These are phyloP conservation scores for Metarhizium robertsii DNA, from an alignment of 2,329 filamentous ascomycete genomes.

Conservation along the genomic window DNA sequence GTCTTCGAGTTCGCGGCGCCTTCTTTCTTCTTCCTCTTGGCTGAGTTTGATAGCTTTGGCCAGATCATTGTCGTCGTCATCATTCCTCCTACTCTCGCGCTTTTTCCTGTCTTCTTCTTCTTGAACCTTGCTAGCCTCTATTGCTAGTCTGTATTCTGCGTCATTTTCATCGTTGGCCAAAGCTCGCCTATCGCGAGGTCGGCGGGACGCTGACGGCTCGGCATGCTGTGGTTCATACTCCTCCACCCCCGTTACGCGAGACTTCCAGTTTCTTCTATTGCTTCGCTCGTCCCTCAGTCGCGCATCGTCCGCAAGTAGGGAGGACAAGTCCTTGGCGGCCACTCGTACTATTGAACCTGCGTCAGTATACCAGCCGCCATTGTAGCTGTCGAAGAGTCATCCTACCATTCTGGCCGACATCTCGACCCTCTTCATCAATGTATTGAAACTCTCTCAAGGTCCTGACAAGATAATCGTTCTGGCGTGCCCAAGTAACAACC, in stretches of 20 bases:
- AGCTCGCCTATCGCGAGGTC: conserved; percentile 36
- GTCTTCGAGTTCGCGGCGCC: conserved; percentile 78
- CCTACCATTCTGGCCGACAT: conserved; percentile 94
- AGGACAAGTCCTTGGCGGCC: conserved; percentile 90
- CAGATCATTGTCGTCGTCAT: conserved; percentile 69
- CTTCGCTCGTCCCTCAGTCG: conserved; percentile 80
- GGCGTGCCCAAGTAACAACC: conserved; percentile 94
- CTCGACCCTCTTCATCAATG: conserved; percentile 86
- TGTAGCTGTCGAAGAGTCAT: conserved; percentile 5
- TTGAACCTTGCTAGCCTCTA: conserved; percentile 91
- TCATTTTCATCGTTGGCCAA: conserved; percentile 68
- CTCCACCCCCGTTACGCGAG: conserved; percentile 85
- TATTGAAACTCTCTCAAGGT: conserved; percentile 96
- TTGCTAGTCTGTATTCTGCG: conserved; percentile 77
- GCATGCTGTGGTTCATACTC: conserved; percentile 52
- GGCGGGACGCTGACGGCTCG: conserved; percentile 31
- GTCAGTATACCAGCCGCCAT: conserved; percentile 8
- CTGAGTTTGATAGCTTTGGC: conserved; percentile 93
- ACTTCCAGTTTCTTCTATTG: conserved; percentile 94
- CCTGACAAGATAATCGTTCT: conserved; percentile 98
- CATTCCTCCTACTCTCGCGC: conserved; percentile 52
- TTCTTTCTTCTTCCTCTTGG: conserved; percentile 85
- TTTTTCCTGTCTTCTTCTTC: conserved; percentile 81
- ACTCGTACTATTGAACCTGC: conserved; percentile 60
- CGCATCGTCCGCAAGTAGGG: conserved; percentile 88